Evolutionary conservation across 2,329 filamentous ascomycete species (phyloP).

Genomic region (Biscogniauxia sp.): DNA sequence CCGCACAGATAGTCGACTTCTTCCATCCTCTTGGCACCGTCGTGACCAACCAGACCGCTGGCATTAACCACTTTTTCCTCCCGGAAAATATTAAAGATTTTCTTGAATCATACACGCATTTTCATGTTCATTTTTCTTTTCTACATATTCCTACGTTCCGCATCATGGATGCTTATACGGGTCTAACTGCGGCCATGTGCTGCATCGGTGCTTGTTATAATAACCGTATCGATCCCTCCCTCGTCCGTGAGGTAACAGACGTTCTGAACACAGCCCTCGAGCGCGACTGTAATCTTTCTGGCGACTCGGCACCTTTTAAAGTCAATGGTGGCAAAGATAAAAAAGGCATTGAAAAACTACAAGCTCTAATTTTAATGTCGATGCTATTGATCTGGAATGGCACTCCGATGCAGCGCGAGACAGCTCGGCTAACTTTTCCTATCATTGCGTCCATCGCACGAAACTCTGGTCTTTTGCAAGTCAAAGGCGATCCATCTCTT

Average conservation of each 20-base stretch:
- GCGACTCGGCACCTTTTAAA: conserved; percentile 33
- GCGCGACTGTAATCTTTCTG: conserved; percentile 50
- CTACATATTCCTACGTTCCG: conserved; percentile 71
- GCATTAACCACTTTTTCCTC: conserved; percentile 60
- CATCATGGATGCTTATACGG: conserved; percentile 62
- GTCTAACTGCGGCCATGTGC: conserved; percentile 67
- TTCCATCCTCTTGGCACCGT: conserved; percentile 55
- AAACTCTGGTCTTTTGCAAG: conserved; percentile 53
- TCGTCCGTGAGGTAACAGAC: conserved; percentile 67
- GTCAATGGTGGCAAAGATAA: conserved; percentile 38
- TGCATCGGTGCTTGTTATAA: conserved; percentile 76
- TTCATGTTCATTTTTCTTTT: conserved; percentile 70
- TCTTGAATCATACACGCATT: conserved; percentile 68
- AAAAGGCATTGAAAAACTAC: conserved; percentile 62
- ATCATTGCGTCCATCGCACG: conserved; percentile 56
- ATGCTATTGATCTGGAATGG: conserved; percentile 69
- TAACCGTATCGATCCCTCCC: conserved; percentile 52
- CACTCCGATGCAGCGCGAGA: conserved; percentile 61
- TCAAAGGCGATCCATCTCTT: conserved; percentile 46
- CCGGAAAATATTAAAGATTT: conserved; percentile 69
- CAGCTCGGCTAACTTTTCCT: conserved; percentile 58
- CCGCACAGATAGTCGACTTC: conserved; percentile 55
- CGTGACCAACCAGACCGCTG: conserved; percentile 53
- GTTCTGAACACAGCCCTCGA: conserved; percentile 58
- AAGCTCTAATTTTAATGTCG: conserved; percentile 62